These are phyloP conservation scores for Pilaira anomala DNA, from an alignment of 192 early-diverging fungal species.

Conservation along the genomic window DNA sequence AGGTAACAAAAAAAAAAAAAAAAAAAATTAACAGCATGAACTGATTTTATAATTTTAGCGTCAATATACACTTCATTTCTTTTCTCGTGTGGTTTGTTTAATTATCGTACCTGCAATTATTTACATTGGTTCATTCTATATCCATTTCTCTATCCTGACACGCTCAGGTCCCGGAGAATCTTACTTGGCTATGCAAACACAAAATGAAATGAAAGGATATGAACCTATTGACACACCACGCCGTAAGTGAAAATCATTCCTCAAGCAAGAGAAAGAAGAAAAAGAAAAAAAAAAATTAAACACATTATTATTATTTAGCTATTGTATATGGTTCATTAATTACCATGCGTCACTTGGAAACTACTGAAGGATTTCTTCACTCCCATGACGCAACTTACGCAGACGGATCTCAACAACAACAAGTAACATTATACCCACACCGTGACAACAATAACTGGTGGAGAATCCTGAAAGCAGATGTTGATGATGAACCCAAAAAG, in stretches of 20 bases:
- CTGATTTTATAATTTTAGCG: too few relatives aligned
- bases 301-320: slow-evolving; percentile 40
- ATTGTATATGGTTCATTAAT: slow-evolving; percentile 62
- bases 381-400: slow-evolving; percentile 67
- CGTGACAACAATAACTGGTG: slow-evolving; percentile 83
- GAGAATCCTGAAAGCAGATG: slow-evolving; percentile 47
- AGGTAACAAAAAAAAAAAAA: slow-evolving; percentile 10
- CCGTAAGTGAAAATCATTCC: slow-evolving; percentile 40
- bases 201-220: slow-evolving; percentile 73
- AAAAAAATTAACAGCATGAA: neutral
- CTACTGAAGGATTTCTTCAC: slow-evolving; percentile 76
- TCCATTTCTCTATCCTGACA: slow-evolving; percentile 83
- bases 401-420: slow-evolving; percentile 1
- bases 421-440: slow-evolving; percentile 71
- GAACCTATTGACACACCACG: slow-evolving; percentile 46
- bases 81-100: slow-evolving; percentile 76
- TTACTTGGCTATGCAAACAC: slow-evolving; percentile 89
- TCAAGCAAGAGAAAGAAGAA: neutral
- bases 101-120: slow-evolving; percentile 76
- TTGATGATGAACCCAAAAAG: slow-evolving; percentile 9
- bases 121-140: slow-evolving; percentile 82
- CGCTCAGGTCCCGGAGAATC: slow-evolving; percentile 86
- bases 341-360: slow-evolving; percentile 64
- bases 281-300: neutral
- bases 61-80: slow-evolving; percentile 60